phyloP scores from a whole-genome alignment of 805 yeast species.

The Ogataea ganodermae region DNA sequence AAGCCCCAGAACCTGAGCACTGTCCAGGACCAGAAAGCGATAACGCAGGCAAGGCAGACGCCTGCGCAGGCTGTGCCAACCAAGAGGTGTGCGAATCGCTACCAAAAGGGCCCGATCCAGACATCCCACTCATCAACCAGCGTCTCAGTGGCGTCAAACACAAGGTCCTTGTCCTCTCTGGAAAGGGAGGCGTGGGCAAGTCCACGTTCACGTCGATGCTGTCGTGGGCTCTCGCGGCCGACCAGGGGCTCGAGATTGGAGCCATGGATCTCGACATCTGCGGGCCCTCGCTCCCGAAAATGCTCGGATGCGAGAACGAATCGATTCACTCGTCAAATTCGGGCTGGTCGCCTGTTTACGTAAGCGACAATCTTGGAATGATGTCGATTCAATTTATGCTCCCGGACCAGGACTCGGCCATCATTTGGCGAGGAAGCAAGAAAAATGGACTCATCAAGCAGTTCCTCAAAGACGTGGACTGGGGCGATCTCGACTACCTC shows the following conservation, averaged over 20 bases:
- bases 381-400: slow-evolving; percentile 95
- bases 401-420: slow-evolving; percentile 89
- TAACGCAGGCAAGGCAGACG: slow-evolving; percentile 89
- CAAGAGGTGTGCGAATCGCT: slow-evolving; percentile 85
- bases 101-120: slow-evolving; percentile 96
- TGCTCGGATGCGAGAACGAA: slow-evolving; percentile 91
- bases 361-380: slow-evolving; percentile 90
- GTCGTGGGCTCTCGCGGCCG: slow-evolving; percentile 93
- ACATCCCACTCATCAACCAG: slow-evolving; percentile 70
- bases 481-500: slow-evolving; percentile 89
- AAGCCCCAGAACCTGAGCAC: slow-evolving; percentile 90
- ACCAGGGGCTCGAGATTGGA: slow-evolving; percentile 81
- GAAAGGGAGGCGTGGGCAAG: slow-evolving; percentile 97
- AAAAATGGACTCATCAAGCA: slow-evolving; percentile 92
- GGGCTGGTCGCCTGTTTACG: slow-evolving; percentile 97
- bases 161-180: slow-evolving; percentile 76
- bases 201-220: slow-evolving; percentile 94
- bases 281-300: slow-evolving; percentile 94
- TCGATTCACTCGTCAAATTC: slow-evolving; percentile 83
- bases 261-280: slow-evolving; percentile 97
- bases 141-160: slow-evolving; percentile 68
- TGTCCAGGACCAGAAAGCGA: slow-evolving; percentile 99
- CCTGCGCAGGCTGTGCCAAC: slow-evolving; percentile 94
- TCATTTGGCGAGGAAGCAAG: slow-evolving; percentile 97
- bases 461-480: slow-evolving; percentile 89